These are phyloP conservation scores for Kazachstania martiniae DNA, from an alignment of 805 yeast genomes.

Conservation along the genomic window DNA sequence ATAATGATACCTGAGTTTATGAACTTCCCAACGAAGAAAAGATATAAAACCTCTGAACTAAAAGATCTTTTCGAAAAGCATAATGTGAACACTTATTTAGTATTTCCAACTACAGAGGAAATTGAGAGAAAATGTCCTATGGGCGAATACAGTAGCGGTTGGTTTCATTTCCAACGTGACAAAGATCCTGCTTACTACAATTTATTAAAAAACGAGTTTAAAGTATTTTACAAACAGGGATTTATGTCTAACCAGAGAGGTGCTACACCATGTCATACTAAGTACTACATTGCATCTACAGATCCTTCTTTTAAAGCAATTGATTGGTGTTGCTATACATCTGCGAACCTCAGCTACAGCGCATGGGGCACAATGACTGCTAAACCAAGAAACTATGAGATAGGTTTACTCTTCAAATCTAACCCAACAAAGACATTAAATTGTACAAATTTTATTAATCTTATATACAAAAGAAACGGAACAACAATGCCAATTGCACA, in stretches of 20 bases:
- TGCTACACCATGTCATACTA: slow-evolving; percentile 49
- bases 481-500: too few relatives aligned
- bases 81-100: slow-evolving; percentile 12
- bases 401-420: slow-evolving; percentile 40
- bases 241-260: slow-evolving; percentile 2
- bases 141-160: slow-evolving; percentile 17
- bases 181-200: slow-evolving; percentile 9
- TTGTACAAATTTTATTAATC: slow-evolving; percentile 15
- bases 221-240: slow-evolving; percentile 17
- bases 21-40: slow-evolving; percentile 2
- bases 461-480: slow-evolving; percentile 8
- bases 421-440: slow-evolving; percentile 2
- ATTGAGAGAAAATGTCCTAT: slow-evolving; percentile 11
- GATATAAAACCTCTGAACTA: not conserved
- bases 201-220: slow-evolving; percentile 9
- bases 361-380: slow-evolving; percentile 61
- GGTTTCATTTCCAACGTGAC: slow-evolving; percentile 22
- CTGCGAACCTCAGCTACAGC: slow-evolving; percentile 62
- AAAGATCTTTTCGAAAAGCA: not conserved
- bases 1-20: slow-evolving; percentile 17
- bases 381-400: slow-evolving; percentile 39
- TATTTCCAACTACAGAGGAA: slow-evolving; percentile 23
- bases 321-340: slow-evolving; percentile 63
- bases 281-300: slow-evolving; percentile 48
- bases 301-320: slow-evolving; percentile 29